phyloP scores from a whole-genome alignment of 352 stramenopile species.

The Chrysophaeum taylorii region DNA sequence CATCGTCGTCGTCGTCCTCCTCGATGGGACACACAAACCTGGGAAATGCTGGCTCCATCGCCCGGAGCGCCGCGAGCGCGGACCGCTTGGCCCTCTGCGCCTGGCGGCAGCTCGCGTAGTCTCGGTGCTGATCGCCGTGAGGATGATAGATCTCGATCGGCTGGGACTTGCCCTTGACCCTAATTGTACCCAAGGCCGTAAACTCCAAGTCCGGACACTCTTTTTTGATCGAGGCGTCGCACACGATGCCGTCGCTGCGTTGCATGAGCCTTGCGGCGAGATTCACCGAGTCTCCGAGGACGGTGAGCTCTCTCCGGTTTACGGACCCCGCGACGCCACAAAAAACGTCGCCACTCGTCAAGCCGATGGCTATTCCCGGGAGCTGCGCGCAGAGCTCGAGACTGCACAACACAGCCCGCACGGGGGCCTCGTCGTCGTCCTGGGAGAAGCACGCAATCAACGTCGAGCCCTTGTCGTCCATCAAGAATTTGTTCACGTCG shows the following conservation, averaged over 20 bases:
- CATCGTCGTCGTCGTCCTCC: slow-evolving; percentile 25
- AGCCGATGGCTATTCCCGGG: slow-evolving; percentile 50
- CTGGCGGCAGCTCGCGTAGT: slow-evolving; percentile 14
- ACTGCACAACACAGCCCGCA: slow-evolving; percentile 70
- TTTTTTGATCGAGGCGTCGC: slow-evolving; percentile 67
- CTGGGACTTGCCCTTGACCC: slow-evolving; percentile 73
- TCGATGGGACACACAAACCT: slow-evolving; percentile 22
- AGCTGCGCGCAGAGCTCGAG: slow-evolving; percentile 53
- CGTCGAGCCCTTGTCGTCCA: slow-evolving; percentile 84
- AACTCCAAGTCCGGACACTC: slow-evolving; percentile 64
- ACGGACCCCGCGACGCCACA: slow-evolving; percentile 78
- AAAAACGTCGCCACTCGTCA: slow-evolving; percentile 75
- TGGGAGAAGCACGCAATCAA: slow-evolving; percentile 80
- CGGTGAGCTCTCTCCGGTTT: slow-evolving; percentile 78
- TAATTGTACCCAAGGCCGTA: slow-evolving; percentile 64
- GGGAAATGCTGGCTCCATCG: slow-evolving; percentile 11
- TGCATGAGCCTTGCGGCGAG: slow-evolving; percentile 78
- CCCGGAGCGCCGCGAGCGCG: neutral
- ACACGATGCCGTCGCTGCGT: slow-evolving; percentile 63
- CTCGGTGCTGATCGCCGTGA: slow-evolving; percentile 18
- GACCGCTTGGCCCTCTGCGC: neutral
- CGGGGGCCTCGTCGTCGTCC: slow-evolving; percentile 77
- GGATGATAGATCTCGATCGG: slow-evolving; percentile 28
- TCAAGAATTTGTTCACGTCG: slow-evolving; percentile 89
- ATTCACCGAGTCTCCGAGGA: slow-evolving; percentile 85